Percentiles rank a stretch among this genome's conserved stretches.
phyloP scores from a whole-genome alignment of 495 filamentous ascomycete species.

The Podospora australis region DNA sequence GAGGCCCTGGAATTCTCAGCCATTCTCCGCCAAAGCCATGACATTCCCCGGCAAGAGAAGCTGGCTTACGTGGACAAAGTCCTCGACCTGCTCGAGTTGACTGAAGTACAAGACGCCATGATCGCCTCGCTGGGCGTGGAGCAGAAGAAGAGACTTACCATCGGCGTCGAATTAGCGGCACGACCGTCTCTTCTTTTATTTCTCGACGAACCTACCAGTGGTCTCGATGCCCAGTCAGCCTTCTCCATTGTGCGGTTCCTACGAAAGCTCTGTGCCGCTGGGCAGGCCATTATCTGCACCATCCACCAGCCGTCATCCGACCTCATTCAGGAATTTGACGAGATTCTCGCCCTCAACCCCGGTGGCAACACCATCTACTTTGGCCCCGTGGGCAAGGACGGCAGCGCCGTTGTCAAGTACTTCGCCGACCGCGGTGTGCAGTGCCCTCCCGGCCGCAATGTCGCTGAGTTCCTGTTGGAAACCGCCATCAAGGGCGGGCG shows the following conservation, averaged over 20 bases:
- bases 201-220: slow-evolving; percentile 74
- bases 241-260: slow-evolving; percentile 78
- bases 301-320: slow-evolving; percentile 75
- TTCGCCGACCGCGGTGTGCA: slow-evolving; percentile 61
- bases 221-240: slow-evolving; percentile 80
- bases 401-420: slow-evolving; percentile 39
- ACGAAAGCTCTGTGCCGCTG: slow-evolving; percentile 71
- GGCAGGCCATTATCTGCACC: slow-evolving; percentile 67
- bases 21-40: slow-evolving; percentile 67
- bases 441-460: slow-evolving; percentile 59
- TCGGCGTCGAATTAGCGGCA: slow-evolving; percentile 86
- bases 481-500: slow-evolving; percentile 65
- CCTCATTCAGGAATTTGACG: slow-evolving; percentile 72
- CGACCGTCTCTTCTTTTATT: slow-evolving; percentile 74
- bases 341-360: slow-evolving; percentile 58
- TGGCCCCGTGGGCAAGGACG: slow-evolving; percentile 50
- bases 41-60: slow-evolving; percentile 62
- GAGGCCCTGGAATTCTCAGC: slow-evolving; percentile 79
- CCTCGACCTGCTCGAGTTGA: slow-evolving; percentile 77
- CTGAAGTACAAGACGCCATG: slow-evolving; percentile 73
- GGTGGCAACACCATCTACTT: slow-evolving; percentile 71
- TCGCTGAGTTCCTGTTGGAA: slow-evolving; percentile 83
- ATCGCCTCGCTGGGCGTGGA: slow-evolving; percentile 68
- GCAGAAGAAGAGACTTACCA: slow-evolving; percentile 64
- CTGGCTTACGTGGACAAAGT: slow-evolving; percentile 80